Base-by-base conservation (phyloP, 2,329 filamentous ascomycete genomes). In the Aspergillus flavus region DNA sequence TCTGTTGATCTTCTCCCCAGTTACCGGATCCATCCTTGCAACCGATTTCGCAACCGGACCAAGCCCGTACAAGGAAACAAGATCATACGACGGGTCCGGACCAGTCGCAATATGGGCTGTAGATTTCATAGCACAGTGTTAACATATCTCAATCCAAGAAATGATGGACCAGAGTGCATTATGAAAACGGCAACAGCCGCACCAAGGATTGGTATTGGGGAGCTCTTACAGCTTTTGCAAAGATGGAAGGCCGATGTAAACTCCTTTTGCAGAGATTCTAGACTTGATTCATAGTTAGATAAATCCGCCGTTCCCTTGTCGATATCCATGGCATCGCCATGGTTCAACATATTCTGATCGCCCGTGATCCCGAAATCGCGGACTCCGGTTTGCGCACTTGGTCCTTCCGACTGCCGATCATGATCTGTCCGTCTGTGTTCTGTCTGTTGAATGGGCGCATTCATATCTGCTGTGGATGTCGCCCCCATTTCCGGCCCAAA, bases 1-100 rank as follows among this genome's bases (percentile, higher is more conserved):
- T 72, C 86, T 85, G 76, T 89, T 89, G 65, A 83, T 83, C 78
- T 90, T 90, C 72, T 88, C 86, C 64, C 87, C 87, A n/a, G 86
- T 88, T 23, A 81, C 75, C 19, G 86, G 85, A 73, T 90, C 86
- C 57, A 79, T 82, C 59, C 87, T 80, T 63, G 84, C 86, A 66
- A 89, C 86, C 59, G 83, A 86, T 68, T 81, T 81, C 64, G 86
- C 85, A 60, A 89, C 80, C 41, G 79, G 75, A 66, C 84, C 80
- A 64, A 89, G 76, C 60, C 82, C 81, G 76, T 88, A 89, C 61
- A 88, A 79, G 58, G 82, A 81, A 64, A 89, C 81, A 62, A 89
- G 78, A 76, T 89, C 85, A 71, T 87, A 79, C 65, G 83, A 81
- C 58, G 82, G 81, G 72, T 87, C 84, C 65, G 87, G 87, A 71